phyloP scores from a whole-genome alignment of 352 stramenopile genomes.

The Phytophthora boehmeriae region DNA sequence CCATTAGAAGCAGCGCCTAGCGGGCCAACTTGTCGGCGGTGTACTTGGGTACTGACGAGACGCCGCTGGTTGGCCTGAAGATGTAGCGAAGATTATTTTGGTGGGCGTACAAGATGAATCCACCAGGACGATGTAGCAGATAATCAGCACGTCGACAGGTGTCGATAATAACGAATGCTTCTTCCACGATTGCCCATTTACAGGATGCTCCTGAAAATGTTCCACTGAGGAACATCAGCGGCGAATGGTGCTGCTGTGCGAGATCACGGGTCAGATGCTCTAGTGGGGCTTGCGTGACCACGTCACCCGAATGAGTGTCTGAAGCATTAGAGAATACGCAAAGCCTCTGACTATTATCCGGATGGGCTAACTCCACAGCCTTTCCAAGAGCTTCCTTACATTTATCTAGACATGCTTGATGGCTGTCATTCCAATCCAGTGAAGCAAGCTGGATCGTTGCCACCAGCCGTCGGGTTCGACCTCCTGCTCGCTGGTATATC shows the following conservation, averaged over 20 bases:
- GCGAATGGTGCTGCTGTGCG: constrained; percentile 1
- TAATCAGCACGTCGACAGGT: constrained; percentile 9
- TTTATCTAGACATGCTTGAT: neutral
- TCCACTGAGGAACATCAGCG: constrained; percentile 3
- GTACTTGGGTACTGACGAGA: constrained; percentile 3
- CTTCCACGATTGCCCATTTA: constrained; percentile 6
- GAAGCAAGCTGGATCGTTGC: neutral
- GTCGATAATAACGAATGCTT: constrained; percentile 11
- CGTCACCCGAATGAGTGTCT: constrained; percentile 3
- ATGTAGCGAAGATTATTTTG: constrained; percentile 5
- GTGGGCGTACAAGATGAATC: constrained; percentile 3
- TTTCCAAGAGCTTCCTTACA: neutral
- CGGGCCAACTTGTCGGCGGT: constrained; percentile 3
- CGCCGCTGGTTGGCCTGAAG: constrained; percentile 4
- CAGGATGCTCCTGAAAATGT: constrained; percentile 1
- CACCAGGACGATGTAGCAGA: constrained; percentile 3
- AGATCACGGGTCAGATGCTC: neutral
- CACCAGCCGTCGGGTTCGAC: neutral
- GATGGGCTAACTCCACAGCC: neutral
- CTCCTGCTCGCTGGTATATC: constrained; percentile 4
- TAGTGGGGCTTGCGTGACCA: constrained; percentile 1
- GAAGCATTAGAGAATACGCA: neutral
- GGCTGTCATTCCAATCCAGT: neutral
- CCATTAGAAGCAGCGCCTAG: neutral
- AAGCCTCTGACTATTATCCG: neutral